Percentiles rank a stretch among this genome's conserved stretches.
phyloP scores from a whole-genome alignment of 2,329 filamentous ascomycete genomes.

The Fusarium temperatum region DNA sequence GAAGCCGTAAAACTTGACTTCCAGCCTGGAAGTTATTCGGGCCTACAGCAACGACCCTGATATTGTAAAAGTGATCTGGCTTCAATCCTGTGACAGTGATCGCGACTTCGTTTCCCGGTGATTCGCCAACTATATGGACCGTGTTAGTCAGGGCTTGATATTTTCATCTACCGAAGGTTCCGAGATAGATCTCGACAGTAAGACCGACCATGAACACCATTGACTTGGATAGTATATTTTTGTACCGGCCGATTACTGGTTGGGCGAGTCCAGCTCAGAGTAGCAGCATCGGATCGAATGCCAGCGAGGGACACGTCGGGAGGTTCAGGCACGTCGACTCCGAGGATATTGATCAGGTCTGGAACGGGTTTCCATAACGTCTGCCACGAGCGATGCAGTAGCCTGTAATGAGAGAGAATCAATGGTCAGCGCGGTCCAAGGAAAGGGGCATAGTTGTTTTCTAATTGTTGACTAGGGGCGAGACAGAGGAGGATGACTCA shows the following conservation, averaged over 20 bases:
- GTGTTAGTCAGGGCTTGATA: slow-evolving; percentile 21
- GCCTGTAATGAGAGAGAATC: slow-evolving; percentile 59
- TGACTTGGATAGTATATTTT: slow-evolving; percentile 92
- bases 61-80: slow-evolving; percentile 90
- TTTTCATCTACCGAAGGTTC: background rate
- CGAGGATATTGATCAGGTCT: slow-evolving; percentile 88
- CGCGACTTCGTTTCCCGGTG: slow-evolving; percentile 62
- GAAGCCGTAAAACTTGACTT: slow-evolving; percentile 83
- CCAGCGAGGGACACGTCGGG: slow-evolving; percentile 91
- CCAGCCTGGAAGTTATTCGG: slow-evolving; percentile 92
- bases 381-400: slow-evolving; percentile 85
- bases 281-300: slow-evolving; percentile 86
- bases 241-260: slow-evolving; percentile 73
- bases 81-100: slow-evolving; percentile 89
- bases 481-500: slow-evolving; percentile 47
- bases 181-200: slow-evolving; percentile 2
- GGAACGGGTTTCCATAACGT: slow-evolving; percentile 92
- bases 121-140: slow-evolving; percentile 75
- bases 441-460: background rate
- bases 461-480: background rate
- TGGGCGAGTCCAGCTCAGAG: slow-evolving; percentile 88
- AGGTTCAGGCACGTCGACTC: slow-evolving; percentile 90
- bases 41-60: slow-evolving; percentile 91
- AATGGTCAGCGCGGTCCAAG: slow-evolving; percentile 18
- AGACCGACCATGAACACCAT: slow-evolving; percentile 83